These are phyloP conservation scores for Malus fusca DNA, from an alignment of 306 rosid genomes.

Conservation along the genomic window DNA sequence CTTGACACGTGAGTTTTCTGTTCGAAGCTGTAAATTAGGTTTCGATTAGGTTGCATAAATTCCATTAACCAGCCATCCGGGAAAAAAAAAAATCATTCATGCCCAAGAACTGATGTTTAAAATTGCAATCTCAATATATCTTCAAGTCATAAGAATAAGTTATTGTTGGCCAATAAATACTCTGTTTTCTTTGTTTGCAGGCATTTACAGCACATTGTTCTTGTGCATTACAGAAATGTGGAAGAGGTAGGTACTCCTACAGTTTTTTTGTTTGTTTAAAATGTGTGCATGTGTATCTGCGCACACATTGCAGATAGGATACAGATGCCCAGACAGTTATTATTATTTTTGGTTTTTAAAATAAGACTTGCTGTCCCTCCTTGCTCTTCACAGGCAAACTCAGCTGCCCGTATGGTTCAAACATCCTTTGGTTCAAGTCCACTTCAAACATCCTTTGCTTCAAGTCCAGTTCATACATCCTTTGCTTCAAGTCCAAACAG, in stretches of 20 bases:
- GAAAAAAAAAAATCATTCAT: neutral
- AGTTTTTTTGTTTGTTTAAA: no score
- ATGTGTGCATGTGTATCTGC: no score
- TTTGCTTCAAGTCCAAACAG: slow-evolving; percentile 26
- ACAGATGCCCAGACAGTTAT: no score
- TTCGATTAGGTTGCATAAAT: neutral
- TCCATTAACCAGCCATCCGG: neutral
- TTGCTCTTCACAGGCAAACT: slow-evolving; percentile 24
- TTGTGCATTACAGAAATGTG: slow-evolving; percentile 66
- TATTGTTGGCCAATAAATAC: neutral
- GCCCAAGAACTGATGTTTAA: neutral
- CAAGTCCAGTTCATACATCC: slow-evolving; percentile 31
- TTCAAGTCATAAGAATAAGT: no score
- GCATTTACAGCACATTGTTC: slow-evolving; percentile 64
- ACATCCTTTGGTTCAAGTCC: slow-evolving; percentile 14
- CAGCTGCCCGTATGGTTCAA: slow-evolving; percentile 14
- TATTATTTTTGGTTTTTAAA: no score
- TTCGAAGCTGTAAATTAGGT: neutral
- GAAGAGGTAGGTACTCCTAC: slow-evolving; percentile 51
- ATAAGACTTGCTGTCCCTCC: slow-evolving; percentile 1
- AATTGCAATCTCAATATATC: neutral
- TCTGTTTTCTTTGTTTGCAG: slow-evolving; percentile 7
- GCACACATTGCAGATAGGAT: no score
- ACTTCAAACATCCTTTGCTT: no score
- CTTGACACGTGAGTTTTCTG: slow-evolving; percentile 54